Evolutionary conservation across 371 early-diverging fungal genomes (phyloP).

Genomic region (Umbelopsis sp.): DNA sequence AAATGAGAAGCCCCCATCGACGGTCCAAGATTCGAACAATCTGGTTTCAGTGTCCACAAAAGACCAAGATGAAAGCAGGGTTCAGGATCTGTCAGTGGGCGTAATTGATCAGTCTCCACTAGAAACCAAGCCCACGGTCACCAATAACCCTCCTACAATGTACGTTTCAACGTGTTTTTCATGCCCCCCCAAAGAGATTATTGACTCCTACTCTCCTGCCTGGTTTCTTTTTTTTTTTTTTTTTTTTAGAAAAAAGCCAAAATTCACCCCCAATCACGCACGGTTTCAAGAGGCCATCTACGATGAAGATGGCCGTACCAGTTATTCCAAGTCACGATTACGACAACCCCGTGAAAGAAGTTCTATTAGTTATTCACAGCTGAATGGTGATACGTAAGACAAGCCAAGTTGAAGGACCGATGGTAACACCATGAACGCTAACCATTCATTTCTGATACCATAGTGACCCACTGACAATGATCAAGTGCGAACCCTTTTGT

Average conservation of each 20-base stretch:
- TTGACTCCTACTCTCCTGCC: neutral
- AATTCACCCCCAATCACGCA: conserved; percentile 20
- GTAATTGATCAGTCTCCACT: no score
- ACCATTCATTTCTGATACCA: conserved; percentile 28
- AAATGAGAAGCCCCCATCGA: neutral
- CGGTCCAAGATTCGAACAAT: no score
- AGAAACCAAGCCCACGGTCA: no score
- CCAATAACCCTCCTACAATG: no score
- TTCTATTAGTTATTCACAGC: conserved; percentile 39
- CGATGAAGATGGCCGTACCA: conserved; percentile 48
- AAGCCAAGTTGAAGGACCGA: conserved; percentile 4
- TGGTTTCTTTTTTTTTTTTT: no score
- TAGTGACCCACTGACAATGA: conserved; percentile 77
- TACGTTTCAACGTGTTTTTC: no score
- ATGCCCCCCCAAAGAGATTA: no score
- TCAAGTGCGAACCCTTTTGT: conserved; percentile 77
- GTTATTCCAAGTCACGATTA: conserved; percentile 42
- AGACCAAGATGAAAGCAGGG: no score
- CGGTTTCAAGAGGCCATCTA: conserved; percentile 26
- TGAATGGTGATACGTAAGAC: conserved; percentile 43
- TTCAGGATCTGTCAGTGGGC: no score
- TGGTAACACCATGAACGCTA: neutral
- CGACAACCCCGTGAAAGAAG: conserved; percentile 42
- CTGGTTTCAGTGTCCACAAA: no score
- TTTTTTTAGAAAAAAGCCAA: conserved; percentile 24